Conservation (phyloP, 805 yeast species). For the Cyberlindnera xylosilytica region DNA sequence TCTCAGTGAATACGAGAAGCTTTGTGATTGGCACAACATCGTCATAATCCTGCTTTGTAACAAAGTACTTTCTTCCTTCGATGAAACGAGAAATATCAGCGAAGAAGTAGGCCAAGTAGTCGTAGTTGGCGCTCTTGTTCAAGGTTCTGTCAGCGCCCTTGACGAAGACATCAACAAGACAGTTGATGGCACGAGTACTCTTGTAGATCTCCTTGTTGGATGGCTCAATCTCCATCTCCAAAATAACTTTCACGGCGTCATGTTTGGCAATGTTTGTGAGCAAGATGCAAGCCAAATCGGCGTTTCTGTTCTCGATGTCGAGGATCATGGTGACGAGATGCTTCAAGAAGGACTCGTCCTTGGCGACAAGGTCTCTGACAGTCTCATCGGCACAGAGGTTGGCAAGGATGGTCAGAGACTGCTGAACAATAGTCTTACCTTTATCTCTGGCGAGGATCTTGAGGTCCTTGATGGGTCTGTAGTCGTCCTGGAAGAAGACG, state of each 20-base stretch:
- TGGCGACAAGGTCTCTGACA: conserved; percentile 62
- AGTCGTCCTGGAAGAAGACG: conserved; percentile 68
- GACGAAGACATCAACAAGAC: conserved; percentile 85
- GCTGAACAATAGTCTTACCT: conserved; percentile 53
- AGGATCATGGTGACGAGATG: conserved; percentile 48
- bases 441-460: conserved; percentile 57
- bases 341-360: conserved; percentile 55
- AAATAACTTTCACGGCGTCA: conserved; percentile 54
- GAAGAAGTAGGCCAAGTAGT: conserved; percentile 82
- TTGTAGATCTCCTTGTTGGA: conserved; percentile 50
- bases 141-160: conserved; percentile 73
- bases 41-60: conserved; percentile 70
- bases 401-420: conserved; percentile 75
- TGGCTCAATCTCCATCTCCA: conserved; percentile 36
- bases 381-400: conserved; percentile 72
- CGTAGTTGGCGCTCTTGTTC: conserved; percentile 71
- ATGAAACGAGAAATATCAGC: conserved; percentile 82
- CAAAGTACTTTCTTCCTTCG: conserved; percentile 74
- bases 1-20: conserved; percentile 76
- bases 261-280: conserved; percentile 83
- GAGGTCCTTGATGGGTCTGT: conserved; percentile 68
- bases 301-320: conserved; percentile 56
- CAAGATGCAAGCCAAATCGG: conserved; percentile 80
- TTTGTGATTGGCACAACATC: conserved; percentile 77
- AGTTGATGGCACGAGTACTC: conserved; percentile 62